These are phyloP conservation scores for Suillus subluteus DNA, from an alignment of 768 basidiomycete species.

Conservation along the genomic window DNA sequence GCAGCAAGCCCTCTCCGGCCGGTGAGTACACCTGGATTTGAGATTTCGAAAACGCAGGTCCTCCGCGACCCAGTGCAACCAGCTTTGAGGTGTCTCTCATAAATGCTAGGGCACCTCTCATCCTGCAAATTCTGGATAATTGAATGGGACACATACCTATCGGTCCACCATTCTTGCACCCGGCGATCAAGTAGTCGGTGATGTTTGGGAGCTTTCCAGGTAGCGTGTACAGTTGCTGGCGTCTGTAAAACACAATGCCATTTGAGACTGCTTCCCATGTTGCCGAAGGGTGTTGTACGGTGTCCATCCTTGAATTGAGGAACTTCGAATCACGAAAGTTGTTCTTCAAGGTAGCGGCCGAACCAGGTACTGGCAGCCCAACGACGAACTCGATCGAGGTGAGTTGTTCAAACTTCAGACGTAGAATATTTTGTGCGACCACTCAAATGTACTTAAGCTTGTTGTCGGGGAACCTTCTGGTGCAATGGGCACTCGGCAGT, in stretches of 20 bases:
- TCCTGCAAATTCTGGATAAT: conserved; percentile 12
- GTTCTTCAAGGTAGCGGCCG: neutral
- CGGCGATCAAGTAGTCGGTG: conserved; percentile 77
- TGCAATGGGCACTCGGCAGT: no score
- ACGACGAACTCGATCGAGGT: neutral
- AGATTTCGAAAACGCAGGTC: conserved; percentile 64
- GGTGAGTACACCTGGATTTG: conserved; percentile 90
- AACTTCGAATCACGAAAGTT: neutral
- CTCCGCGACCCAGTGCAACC: conserved; percentile 65
- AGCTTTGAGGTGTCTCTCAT: conserved; percentile 86
- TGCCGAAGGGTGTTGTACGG: conserved; percentile 73
- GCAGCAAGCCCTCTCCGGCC: conserved; percentile 71
- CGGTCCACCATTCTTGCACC: conserved; percentile 87
- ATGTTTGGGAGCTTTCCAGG: conserved; percentile 79
- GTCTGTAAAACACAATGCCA: conserved; percentile 84
- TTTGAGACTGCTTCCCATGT: conserved; percentile 93
- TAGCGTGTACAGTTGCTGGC: conserved; percentile 83
- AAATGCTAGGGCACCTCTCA: conserved; percentile 55
- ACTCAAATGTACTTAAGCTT: neutral
- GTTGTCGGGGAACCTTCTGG: no score
- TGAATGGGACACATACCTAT: conserved; percentile 59
- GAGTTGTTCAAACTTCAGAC: conserved; percentile 4
- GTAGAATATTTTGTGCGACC: conserved; percentile 2
- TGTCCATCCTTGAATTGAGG: conserved; percentile 25
- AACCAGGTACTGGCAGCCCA: neutral